A percentile compares a stretch with the other conserved stretches of the same genome.
phyloP scores from a whole-genome alignment of 805 yeast species.

The Candida ulmi region DNA sequence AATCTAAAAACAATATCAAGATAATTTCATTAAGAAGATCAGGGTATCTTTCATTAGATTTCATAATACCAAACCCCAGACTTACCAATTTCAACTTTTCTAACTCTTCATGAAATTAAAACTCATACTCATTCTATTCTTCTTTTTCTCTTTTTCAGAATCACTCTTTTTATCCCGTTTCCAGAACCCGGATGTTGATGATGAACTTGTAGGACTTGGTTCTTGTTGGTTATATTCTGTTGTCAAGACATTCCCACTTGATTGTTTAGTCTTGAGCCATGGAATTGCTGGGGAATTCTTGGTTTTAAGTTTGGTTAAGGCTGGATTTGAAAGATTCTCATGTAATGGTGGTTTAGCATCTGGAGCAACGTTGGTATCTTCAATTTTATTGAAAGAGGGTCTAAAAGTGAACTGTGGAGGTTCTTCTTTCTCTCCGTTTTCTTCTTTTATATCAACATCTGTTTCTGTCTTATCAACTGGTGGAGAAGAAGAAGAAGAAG shows the following conservation, averaged over 20 bases:
- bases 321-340: background rate
- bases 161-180: constrained; percentile 5
- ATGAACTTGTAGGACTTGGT: constrained; percentile 1
- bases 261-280: background rate
- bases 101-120: constrained; percentile 11
- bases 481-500: too few species aligned
- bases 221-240: background rate
- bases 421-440: background rate
- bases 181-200: constrained; percentile 14
- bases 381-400: constrained; percentile 1
- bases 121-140: constrained; percentile 21
- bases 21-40: constrained; percentile 46
- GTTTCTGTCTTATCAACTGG: too few species aligned
- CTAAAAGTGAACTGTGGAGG: too few species aligned
- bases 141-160: constrained; percentile 7
- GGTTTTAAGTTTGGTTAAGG: background rate
- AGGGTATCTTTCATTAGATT: constrained; percentile 48
- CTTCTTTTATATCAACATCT: background rate
- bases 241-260: background rate
- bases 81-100: background rate
- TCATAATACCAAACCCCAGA: constrained; percentile 15
- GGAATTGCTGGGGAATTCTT: constrained; percentile 1
- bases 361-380: background rate
- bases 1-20: constrained; percentile 23
- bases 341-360: background rate